Evolutionary conservation across 495 filamentous ascomycete genomes (phyloP).

Genomic region (Penicillium samsonianum): DNA sequence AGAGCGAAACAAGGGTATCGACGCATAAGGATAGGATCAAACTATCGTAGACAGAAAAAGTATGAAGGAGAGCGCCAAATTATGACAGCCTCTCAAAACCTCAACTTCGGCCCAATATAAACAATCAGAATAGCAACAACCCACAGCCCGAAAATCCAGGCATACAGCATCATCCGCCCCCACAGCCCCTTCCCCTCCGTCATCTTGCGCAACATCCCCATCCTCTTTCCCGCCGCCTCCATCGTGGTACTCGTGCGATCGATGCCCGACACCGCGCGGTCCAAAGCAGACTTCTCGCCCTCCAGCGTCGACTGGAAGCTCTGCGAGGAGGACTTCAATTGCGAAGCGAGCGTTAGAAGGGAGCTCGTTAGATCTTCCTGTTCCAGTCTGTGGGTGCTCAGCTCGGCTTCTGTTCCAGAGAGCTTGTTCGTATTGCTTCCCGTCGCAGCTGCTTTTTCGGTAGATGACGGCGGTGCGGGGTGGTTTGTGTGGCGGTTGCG

Average conservation of each 20-base stretch:
- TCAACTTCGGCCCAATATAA: slow-evolving; percentile 78
- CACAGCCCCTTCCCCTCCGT: slow-evolving; percentile 86
- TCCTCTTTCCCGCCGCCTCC: slow-evolving; percentile 68
- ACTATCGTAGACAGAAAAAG: neutral
- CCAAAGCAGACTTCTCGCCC: slow-evolving; percentile 69
- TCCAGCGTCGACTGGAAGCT: slow-evolving; percentile 71
- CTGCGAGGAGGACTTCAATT: slow-evolving; percentile 73
- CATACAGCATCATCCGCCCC: slow-evolving; percentile 83
- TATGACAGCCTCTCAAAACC: slow-evolving; percentile 59
- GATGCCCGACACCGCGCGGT: slow-evolving; percentile 68
- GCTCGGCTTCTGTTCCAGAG: slow-evolving; percentile 61
- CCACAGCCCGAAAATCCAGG: slow-evolving; percentile 77
- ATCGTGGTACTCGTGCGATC: slow-evolving; percentile 74
- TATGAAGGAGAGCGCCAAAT: neutral
- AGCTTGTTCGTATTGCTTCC: slow-evolving; percentile 28
- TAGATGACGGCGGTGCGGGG: slow-evolving; percentile 8
- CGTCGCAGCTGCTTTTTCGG: slow-evolving; percentile 23
- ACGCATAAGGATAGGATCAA: neutral
- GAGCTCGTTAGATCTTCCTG: slow-evolving; percentile 83
- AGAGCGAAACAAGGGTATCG: slow-evolving; percentile 5
- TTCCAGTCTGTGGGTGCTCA: slow-evolving; percentile 72
- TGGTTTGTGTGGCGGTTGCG: slow-evolving; percentile 33
- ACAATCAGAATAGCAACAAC: slow-evolving; percentile 72
- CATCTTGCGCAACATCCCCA: slow-evolving; percentile 72
- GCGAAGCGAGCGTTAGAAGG: slow-evolving; percentile 72